These are phyloP conservation scores for Quercus wislizeni DNA, from an alignment of 306 rosid species.

Conservation along the genomic window DNA sequence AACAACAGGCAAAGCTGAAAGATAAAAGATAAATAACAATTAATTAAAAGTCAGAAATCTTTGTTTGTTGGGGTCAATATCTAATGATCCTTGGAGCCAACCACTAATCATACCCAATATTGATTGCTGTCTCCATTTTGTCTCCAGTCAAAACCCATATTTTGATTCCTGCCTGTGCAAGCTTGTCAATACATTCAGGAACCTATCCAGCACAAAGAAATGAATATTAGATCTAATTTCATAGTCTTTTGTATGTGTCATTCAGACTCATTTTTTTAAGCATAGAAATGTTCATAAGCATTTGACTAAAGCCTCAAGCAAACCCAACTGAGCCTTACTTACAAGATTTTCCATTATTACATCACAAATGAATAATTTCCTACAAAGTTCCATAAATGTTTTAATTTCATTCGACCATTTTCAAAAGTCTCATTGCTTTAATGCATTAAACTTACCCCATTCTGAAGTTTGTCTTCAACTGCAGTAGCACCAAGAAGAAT, in stretches of 20 bases:
- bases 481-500: too few relatives aligned
- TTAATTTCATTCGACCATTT: background rate
- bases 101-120: conserved; percentile 63
- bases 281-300: background rate
- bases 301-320: background rate
- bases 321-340: background rate
- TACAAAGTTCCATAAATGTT: background rate
- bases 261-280: background rate
- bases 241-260: background rate
- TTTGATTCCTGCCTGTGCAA: conserved; percentile 98
- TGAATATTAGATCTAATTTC: background rate
- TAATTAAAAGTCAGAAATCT: conserved; percentile 1
- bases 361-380: conserved; percentile 3
- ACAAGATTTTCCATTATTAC: background rate
- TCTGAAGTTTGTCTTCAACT: too few relatives aligned
- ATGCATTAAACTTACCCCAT: background rate
- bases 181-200: conserved; percentile 97
- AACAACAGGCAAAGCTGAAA: conserved; percentile 92
- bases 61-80: background rate
- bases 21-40: background rate
- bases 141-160: conserved; percentile 99
- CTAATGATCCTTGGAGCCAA: background rate
- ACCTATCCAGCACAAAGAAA: conserved; percentile 51
- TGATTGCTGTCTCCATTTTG: conserved; percentile 99
- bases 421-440: background rate